Percentiles rank a stretch among this genome's conserved stretches.
These are phyloP conservation scores for Tulasnella sp. DNA, from an alignment of 768 basidiomycete species.

Conservation along the genomic window DNA sequence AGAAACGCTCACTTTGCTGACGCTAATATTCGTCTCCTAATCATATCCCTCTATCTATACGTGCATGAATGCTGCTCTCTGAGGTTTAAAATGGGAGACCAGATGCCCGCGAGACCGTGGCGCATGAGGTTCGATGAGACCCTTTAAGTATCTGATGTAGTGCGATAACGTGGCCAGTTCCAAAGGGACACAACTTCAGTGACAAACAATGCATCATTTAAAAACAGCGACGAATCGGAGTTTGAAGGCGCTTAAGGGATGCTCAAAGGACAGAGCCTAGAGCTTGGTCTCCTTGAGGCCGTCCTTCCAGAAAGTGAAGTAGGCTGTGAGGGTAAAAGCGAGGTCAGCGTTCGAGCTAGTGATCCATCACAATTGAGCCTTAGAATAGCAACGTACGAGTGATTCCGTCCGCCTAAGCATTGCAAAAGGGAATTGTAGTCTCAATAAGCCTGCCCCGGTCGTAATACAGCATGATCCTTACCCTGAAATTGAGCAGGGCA, in stretches of 20 bases:
- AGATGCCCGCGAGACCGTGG: not conserved
- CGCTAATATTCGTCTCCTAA: slow-evolving; percentile 4
- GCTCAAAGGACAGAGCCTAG: slow-evolving; percentile 24
- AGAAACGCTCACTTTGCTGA: slow-evolving; percentile 5
- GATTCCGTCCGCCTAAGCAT: slow-evolving; percentile 54
- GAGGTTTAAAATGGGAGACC: slow-evolving; percentile 15
- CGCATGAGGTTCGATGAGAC: too few relatives aligned
- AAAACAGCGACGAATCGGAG: not conserved
- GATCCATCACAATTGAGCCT: not conserved
- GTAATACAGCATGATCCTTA: too few relatives aligned
- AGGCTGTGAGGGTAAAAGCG: slow-evolving; percentile 39
- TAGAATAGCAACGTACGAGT: slow-evolving; percentile 48
- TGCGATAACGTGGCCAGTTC: too few relatives aligned
- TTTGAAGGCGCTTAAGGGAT: not conserved
- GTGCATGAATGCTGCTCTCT: not conserved
- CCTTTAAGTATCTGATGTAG: too few relatives aligned
- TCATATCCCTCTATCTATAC: not conserved
- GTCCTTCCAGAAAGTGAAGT: slow-evolving; percentile 93
- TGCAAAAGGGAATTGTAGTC: slow-evolving; percentile 14
- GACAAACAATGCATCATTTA: not conserved
- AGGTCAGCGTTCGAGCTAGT: slow-evolving; percentile 12
- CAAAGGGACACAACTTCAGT: not conserved
- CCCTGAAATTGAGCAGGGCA: slow-evolving; percentile 87
- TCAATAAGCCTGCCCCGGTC: too few relatives aligned
- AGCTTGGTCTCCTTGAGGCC: slow-evolving; percentile 75